Evolutionary conservation across 2,329 filamentous ascomycete species (phyloP).

Genomic region (Aspergillus sp.): DNA sequence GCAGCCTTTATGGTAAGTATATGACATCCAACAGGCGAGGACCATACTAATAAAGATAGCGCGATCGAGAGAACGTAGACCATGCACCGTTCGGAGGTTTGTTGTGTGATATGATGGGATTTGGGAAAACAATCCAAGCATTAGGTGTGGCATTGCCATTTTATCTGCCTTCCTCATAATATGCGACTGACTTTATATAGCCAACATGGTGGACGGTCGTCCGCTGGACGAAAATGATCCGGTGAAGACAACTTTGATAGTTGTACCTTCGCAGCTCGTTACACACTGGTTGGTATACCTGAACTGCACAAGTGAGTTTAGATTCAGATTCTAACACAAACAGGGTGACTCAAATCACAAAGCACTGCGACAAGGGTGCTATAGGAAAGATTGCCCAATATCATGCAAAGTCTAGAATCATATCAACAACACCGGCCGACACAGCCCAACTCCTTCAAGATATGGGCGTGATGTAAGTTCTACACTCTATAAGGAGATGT

Average conservation of each 20-base stretch:
- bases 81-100: slow-evolving; percentile 28
- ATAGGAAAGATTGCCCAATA: slow-evolving; percentile 25
- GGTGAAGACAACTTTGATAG: slow-evolving; percentile 34
- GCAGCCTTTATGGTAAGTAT: slow-evolving; percentile 32
- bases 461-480: slow-evolving; percentile 23
- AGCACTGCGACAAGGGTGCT: slow-evolving; percentile 25
- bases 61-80: slow-evolving; percentile 25
- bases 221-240: slow-evolving; percentile 12
- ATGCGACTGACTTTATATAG: slow-evolving; percentile 12
- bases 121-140: slow-evolving; percentile 40
- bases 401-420: slow-evolving; percentile 18
- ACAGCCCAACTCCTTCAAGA: slow-evolving; percentile 14
- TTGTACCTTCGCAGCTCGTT: slow-evolving; percentile 33
- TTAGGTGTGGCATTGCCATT: slow-evolving; percentile 21
- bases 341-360: slow-evolving; percentile 29
- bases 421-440: slow-evolving; percentile 12
- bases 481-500: not conserved
- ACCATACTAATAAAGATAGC: slow-evolving; percentile 15
- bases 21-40: not conserved
- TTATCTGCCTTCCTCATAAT: not conserved
- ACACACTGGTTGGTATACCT: slow-evolving; percentile 38
- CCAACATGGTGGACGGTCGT: slow-evolving; percentile 37
- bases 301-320: not conserved
- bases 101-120: slow-evolving; percentile 41
- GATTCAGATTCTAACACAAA: not conserved